Evolutionary conservation across 2,329 filamentous ascomycete genomes (phyloP).

Genomic region (Ceratocystis huliohia): DNA sequence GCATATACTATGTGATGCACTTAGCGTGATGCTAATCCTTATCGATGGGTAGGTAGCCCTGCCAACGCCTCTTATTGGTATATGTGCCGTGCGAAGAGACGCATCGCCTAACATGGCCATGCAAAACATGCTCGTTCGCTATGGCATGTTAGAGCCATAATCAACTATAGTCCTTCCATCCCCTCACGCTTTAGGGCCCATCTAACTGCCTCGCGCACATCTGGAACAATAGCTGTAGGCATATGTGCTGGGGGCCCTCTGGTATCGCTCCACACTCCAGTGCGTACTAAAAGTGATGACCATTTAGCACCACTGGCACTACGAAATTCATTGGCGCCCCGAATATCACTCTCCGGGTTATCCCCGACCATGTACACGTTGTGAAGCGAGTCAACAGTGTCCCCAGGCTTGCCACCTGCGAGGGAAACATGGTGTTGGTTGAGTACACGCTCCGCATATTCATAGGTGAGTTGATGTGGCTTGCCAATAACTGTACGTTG

Average conservation of each 20-base stretch:
- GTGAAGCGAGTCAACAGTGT: conserved; percentile 36
- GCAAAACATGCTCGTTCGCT: not conserved
- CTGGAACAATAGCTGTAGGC: conserved; percentile 54
- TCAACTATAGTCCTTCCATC: conserved; percentile 28
- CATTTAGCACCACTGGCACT: conserved; percentile 59
- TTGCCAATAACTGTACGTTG: conserved; percentile 66
- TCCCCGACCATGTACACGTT: conserved; percentile 91
- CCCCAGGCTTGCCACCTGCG: conserved; percentile 17
- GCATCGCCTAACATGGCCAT: not conserved
- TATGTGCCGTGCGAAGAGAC: no score
- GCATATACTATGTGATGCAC: no score
- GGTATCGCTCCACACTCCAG: conserved; percentile 54
- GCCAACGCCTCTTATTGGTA: no score
- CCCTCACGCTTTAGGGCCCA: conserved; percentile 56
- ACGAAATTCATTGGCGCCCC: conserved; percentile 65
- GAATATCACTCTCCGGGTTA: conserved; percentile 80
- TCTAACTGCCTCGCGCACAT: conserved; percentile 63
- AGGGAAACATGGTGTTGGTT: conserved; percentile 40
- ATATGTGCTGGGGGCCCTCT: conserved; percentile 41
- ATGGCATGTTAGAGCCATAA: not conserved
- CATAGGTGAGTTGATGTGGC: conserved; percentile 63
- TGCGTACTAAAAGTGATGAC: conserved; percentile 64
- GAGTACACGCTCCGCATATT: conserved; percentile 68
- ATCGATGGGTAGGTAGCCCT: no score
- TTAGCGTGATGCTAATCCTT: no score